Conservation (phyloP, 805 yeast species). For the Ogataea wickerhamii region DNA sequence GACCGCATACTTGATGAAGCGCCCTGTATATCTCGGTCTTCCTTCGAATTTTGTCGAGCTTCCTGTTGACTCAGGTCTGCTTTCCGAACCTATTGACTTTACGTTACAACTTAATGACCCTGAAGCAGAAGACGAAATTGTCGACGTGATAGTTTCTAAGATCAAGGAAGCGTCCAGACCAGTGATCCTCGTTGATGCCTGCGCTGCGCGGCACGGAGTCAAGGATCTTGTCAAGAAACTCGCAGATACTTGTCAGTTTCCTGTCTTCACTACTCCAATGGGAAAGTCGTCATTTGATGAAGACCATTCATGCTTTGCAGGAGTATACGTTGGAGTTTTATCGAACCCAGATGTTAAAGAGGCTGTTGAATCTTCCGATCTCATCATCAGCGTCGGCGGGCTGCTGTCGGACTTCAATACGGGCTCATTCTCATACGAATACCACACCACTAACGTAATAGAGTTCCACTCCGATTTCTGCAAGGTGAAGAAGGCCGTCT, state of each 20-base stretch:
- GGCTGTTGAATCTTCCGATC: conserved; percentile 70
- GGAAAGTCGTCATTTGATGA: conserved; percentile 82
- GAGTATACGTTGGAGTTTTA: conserved; percentile 82
- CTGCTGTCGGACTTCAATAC: conserved; percentile 86
- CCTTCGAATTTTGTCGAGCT: conserved; percentile 79
- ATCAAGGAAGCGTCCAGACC: conserved; percentile 63
- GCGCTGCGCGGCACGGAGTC: conserved; percentile 76
- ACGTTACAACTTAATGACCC: conserved; percentile 53
- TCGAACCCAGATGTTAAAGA: conserved; percentile 69
- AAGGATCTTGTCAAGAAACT: conserved; percentile 58
- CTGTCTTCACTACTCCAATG: conserved; percentile 85
- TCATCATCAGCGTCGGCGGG: conserved; percentile 77
- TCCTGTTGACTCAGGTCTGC: conserved; percentile 50
- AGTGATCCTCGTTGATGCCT: conserved; percentile 77
- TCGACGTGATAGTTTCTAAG: conserved; percentile 48
- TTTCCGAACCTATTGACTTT: conserved; percentile 65
- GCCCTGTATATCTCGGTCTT: conserved; percentile 79
- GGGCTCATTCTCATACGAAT: conserved; percentile 77
- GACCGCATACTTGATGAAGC: conserved; percentile 65
- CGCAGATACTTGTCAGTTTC: conserved; percentile 68
- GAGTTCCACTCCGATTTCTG: conserved; percentile 78
- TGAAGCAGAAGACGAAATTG: conserved; percentile 61
- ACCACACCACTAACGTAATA: conserved; percentile 68
- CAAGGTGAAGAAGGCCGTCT: conserved; percentile 65
- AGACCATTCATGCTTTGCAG: conserved; percentile 69